Evolutionary conservation across 2,329 filamentous ascomycete species (phyloP), one percentile per base, ranked within the genome.

Genomic region (Fusarium acutatum): DNA sequence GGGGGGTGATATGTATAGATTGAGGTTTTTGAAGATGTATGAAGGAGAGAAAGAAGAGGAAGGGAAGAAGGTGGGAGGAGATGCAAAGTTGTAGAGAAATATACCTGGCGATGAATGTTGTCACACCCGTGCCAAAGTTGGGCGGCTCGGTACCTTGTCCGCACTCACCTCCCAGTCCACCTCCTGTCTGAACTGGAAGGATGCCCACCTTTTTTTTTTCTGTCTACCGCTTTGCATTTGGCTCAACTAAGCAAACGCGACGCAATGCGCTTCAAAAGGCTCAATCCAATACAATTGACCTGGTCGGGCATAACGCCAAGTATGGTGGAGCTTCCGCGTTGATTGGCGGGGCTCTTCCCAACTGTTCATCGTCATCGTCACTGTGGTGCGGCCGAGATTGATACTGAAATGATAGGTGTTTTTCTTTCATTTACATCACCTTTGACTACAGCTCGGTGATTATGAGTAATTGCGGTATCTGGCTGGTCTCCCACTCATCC

Each of bases 311-410:
- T 67, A 62, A 63, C 75, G 73, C 77, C 73, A 75, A 77, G 75
- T 73, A 74, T 70, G 72, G 78, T 77, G 78, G 78, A 52, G 75
- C 60, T 70, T 65, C 41, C 50, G 53, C 68, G 64, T 37, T 75
- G 73, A 76, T 78, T 77, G 78, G 78, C 71, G 77, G 73, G 71
- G 63, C 68, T 67, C 47, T 44, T 64, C 52, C 57, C 71, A 67
- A 67, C 44, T 73, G 50, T 64, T 63, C 67, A 79, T 80, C 78
- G 78, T 80, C 78, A 78, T 79, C 77, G 63, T 72, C 54, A 53
- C 71, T 65, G 34, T 50, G 72, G 49, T 72, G 64, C 72, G 64
- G 60, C 72, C 68, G 67, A 74, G 44, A 69, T 49, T 46, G 64
- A 68, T 52, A 32, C 62, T 62, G 34, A 43, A 30, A 44, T 52